A percentile compares a stretch with the other conserved stretches of the same genome.
These are phyloP conservation scores for Fraxinus velutina DNA, from an alignment of 305 asterid genomes.

Conservation along the genomic window DNA sequence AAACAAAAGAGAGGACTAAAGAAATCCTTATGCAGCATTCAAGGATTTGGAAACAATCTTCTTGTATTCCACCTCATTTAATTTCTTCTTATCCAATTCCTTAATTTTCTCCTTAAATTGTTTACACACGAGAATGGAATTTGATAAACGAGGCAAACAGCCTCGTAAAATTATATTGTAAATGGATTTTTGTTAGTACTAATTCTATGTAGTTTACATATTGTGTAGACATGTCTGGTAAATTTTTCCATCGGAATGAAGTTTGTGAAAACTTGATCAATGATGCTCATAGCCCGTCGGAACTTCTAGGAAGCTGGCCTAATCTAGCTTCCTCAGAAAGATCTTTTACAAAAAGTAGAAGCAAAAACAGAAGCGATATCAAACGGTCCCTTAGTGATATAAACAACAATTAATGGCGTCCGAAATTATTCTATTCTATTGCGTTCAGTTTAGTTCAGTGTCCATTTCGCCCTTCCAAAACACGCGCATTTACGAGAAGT, in stretches of 20 bases:
- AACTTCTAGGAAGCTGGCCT: not conserved
- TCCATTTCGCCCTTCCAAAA: not conserved
- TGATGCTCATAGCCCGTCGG: not conserved
- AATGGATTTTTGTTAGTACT: not conserved
- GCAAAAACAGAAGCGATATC: not conserved
- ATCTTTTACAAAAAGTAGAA: not conserved
- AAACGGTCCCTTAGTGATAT: not conserved
- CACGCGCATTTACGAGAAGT: not conserved
- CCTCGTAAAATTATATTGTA: not conserved
- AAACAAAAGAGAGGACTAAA: conserved; percentile 48
- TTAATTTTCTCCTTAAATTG: not conserved
- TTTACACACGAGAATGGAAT: not conserved
- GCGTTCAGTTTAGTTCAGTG: not conserved
- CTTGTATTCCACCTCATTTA: conserved; percentile 59
- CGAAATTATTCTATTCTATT: not conserved
- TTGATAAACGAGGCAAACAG: not conserved
- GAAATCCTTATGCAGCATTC: conserved; percentile 56
- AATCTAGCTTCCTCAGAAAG: not conserved
- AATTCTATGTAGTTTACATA: not conserved
- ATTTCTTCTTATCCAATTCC: conserved; percentile 43
- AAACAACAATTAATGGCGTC: not conserved
- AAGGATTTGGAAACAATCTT: conserved; percentile 59
- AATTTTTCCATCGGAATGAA: not conserved
- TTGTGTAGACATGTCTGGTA: not conserved
- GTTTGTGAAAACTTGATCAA: not conserved